A percentile compares a stretch with the other conserved stretches of the same genome.
Evolutionary conservation across 306 rosid species (phyloP).

Genomic region (Fragaria nilgerrensis): DNA sequence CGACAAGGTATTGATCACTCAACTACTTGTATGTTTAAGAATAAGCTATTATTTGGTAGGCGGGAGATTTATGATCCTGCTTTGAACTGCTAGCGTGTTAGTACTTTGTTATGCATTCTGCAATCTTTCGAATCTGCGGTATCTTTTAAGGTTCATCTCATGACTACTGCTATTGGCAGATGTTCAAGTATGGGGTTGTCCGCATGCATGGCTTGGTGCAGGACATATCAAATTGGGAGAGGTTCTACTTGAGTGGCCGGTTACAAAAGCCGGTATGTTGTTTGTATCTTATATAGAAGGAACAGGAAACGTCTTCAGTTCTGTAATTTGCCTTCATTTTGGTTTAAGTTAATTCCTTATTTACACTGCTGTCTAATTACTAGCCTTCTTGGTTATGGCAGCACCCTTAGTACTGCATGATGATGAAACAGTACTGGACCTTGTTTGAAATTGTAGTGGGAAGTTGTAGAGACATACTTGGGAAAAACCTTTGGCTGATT

Average conservation of each 20-base stretch:
- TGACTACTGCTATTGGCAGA: slow-evolving; percentile 39
- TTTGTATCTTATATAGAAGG: background rate
- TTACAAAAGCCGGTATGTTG: slow-evolving; percentile 83
- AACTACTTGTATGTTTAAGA: slow-evolving; percentile 5
- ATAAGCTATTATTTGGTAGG: background rate
- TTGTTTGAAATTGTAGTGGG: background rate
- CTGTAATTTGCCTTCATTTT: background rate
- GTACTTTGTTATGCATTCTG: background rate
- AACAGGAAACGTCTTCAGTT: background rate
- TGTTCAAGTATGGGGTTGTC: slow-evolving; percentile 86
- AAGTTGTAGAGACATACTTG: background rate
- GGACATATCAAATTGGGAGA: slow-evolving; percentile 76
- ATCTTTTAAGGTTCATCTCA: slow-evolving; percentile 11
- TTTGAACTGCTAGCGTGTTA: background rate
- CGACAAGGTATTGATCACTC: slow-evolving; percentile 54
- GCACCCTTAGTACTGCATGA: background rate
- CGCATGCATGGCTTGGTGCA: slow-evolving; percentile 68
- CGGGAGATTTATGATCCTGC: background rate
- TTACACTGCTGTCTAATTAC: background rate
- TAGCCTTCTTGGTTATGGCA: background rate
- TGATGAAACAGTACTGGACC: background rate
- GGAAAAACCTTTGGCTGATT: background rate
- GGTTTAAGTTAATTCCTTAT: background rate
- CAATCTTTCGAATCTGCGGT: background rate
- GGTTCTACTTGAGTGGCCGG: slow-evolving; percentile 87